Base-by-base conservation (phyloP, 371 early-diverging fungal species). In the Lichtheimia ramosa region DNA sequence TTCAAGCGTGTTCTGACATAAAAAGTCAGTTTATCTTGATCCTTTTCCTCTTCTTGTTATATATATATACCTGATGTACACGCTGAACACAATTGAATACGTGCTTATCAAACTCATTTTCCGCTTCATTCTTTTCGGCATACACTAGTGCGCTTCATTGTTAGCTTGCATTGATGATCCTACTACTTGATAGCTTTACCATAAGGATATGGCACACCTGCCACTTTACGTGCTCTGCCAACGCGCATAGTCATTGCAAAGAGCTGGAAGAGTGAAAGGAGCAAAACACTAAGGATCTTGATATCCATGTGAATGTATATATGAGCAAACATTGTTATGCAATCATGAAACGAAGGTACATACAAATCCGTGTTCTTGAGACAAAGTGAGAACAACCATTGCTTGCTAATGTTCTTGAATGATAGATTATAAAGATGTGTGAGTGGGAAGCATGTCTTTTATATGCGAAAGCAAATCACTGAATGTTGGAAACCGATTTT, bases 11-110 rank as follows among this genome's bases (percentile, higher is more conserved):
- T 70, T 70, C 69, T 58, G 48, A 15, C 34, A 48, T 12, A 4
- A n/a, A 48, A 48, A 20, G 23, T 14, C 16, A n/a, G 51, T 27
- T 23, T 27, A 13, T 15, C n/a, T 27, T 27, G 27, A 0, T 20
- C 34, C 8, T 34, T 50, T 25, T 0, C 1, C 24, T 20, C n/a
- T 3, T 14, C 15, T n/a, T n/a, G n/a, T n/a, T n/a, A n/a, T n/a
- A n/a, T n/a, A n/a, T n/a, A n/a, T n/a, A 21, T 58, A 58, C 58
- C 50, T 85, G 89, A 70, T 88, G 89, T 14, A 82, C 86, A 41
- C 89, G 79, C 62, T 88, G 89, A 53, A 72, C 66, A 73, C 89
- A 85, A 74, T 85, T 84, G 71, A 86, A 86, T 40, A 80, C 39
- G 59, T 74, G 55, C 59, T 85, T 85, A 62, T 75, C 73, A 21